These are phyloP conservation scores for Selaginella tamariscina DNA, from an alignment of 75 land plant genomes.

Conservation along the genomic window DNA sequence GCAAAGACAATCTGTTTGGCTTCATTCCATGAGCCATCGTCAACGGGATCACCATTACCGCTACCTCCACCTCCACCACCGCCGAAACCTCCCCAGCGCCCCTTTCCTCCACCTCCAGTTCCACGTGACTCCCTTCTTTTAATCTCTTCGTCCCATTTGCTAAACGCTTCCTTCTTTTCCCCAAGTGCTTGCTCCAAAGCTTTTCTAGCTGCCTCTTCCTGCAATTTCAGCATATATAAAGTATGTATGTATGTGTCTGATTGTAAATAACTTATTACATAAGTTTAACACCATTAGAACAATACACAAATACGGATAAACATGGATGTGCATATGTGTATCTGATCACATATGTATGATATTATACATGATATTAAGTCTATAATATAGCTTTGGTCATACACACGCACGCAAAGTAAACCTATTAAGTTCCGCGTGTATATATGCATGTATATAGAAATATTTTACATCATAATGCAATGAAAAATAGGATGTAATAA, in stretches of 20 bases:
- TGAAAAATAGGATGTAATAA: too few species aligned
- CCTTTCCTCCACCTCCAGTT: slow-evolving; percentile 38
- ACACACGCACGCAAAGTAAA: neutral
- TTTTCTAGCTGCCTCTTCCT: slow-evolving; percentile 68
- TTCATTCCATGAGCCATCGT: slow-evolving; percentile 63
- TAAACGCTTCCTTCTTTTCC: slow-evolving; percentile 66
- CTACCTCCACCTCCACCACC: slow-evolving; percentile 55
- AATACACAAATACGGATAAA: too few species aligned
- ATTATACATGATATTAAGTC: too few species aligned
- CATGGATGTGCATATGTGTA: too few species aligned
- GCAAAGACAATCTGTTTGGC: slow-evolving; percentile 51
- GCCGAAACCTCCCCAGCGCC: slow-evolving; percentile 64
- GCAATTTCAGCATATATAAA: slow-evolving; percentile 7
- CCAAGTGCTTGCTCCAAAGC: slow-evolving; percentile 82
- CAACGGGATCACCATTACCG: slow-evolving; percentile 28
- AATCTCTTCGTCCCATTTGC: slow-evolving; percentile 73
- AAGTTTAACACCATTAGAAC: too few species aligned
- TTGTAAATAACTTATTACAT: too few species aligned
- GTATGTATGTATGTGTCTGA: too few species aligned
- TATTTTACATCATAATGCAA: too few species aligned
- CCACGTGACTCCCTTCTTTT: slow-evolving; percentile 41
- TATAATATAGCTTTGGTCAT: too few species aligned
- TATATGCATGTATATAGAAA: too few species aligned
- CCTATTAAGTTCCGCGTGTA: neutral
- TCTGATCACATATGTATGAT: too few species aligned